Conservation (phyloP, 768 basidiomycete species). For the Leccinum uliginosum region DNA sequence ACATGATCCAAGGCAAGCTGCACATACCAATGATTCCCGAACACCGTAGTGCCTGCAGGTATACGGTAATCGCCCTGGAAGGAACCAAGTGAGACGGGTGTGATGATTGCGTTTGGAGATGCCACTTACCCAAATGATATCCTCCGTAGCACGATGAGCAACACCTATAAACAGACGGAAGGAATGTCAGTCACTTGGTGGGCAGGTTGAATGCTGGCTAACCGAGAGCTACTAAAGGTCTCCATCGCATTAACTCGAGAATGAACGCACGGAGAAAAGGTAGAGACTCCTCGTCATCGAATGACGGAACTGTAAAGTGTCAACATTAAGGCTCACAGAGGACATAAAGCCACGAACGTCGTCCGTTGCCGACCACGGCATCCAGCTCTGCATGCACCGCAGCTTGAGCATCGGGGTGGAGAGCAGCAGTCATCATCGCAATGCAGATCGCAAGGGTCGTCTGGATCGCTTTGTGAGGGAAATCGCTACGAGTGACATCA, state of each 20-base stretch:
- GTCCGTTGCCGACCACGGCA: conserved; percentile 37
- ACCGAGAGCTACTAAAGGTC: conserved; percentile 26
- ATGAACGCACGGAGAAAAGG: conserved; percentile 33
- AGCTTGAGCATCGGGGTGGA: conserved; percentile 44
- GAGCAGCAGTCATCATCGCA: conserved; percentile 44
- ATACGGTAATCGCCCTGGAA: conserved; percentile 15
- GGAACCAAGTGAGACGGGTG: not conserved
- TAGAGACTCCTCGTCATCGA: conserved; percentile 29
- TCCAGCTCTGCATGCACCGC: conserved; percentile 53
- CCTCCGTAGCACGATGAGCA: conserved; percentile 15
- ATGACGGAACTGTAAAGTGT: conserved; percentile 30
- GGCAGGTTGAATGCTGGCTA: not conserved
- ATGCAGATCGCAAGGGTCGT: conserved; percentile 49
- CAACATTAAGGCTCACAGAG: not conserved
- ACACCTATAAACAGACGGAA: not conserved
- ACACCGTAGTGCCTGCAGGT: conserved; percentile 18
- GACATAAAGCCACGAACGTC: conserved; percentile 1
- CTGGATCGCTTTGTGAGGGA: conserved; percentile 3
- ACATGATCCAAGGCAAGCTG: not conserved
- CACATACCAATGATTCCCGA: conserved; percentile 18
- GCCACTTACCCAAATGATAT: conserved; percentile 16
- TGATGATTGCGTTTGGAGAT: not conserved
- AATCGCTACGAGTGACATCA: not conserved
- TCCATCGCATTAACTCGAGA: conserved; percentile 33
- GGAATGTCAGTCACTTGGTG: no score